Evolutionary conservation across 2,329 filamentous ascomycete genomes (phyloP).

Genomic region (Ophiobolus disseminans): DNA sequence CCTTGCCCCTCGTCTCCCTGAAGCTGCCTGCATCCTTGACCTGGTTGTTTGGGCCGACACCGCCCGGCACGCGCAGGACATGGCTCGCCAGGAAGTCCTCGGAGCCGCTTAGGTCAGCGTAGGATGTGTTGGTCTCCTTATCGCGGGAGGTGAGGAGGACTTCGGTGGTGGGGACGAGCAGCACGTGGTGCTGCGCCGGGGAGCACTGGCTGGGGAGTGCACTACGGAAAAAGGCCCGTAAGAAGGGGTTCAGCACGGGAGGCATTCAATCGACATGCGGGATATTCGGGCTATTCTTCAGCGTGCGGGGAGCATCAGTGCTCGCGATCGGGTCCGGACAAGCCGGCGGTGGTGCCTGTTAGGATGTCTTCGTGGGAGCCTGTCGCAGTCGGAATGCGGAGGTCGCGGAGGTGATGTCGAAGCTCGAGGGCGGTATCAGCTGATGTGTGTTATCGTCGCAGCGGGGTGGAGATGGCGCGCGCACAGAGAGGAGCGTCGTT

Average conservation of each 20-base stretch:
- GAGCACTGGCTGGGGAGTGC: slow-evolving; percentile 89
- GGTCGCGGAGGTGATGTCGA: slow-evolving; percentile 3
- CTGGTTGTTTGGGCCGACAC: slow-evolving; percentile 54
- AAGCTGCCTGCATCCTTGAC: slow-evolving; percentile 63
- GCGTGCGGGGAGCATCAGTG: slow-evolving; percentile 38
- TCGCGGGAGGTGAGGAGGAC: slow-evolving; percentile 88
- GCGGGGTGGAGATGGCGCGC: background rate
- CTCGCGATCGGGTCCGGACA: slow-evolving; percentile 28
- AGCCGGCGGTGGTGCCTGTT: slow-evolving; percentile 18
- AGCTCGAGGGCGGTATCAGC: background rate
- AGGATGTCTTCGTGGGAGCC: slow-evolving; percentile 30
- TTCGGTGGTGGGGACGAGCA: slow-evolving; percentile 93
- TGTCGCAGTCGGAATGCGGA: slow-evolving; percentile 28
- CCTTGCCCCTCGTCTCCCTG: slow-evolving; percentile 88
- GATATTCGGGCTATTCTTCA: slow-evolving; percentile 17
- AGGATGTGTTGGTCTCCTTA: slow-evolving; percentile 77
- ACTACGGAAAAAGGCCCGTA: slow-evolving; percentile 98
- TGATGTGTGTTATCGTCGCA: background rate
- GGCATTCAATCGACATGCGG: slow-evolving; percentile 75
- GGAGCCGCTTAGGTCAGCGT: slow-evolving; percentile 81
- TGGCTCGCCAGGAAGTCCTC: slow-evolving; percentile 98
- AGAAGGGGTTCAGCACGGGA: slow-evolving; percentile 92
- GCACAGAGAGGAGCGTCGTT: slow-evolving; percentile 9
- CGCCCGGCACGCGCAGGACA: slow-evolving; percentile 81
- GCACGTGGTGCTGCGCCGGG: slow-evolving; percentile 87